These are phyloP conservation scores for Euphorbia peplus DNA, from an alignment of 345 rosid species.

Conservation along the genomic window DNA sequence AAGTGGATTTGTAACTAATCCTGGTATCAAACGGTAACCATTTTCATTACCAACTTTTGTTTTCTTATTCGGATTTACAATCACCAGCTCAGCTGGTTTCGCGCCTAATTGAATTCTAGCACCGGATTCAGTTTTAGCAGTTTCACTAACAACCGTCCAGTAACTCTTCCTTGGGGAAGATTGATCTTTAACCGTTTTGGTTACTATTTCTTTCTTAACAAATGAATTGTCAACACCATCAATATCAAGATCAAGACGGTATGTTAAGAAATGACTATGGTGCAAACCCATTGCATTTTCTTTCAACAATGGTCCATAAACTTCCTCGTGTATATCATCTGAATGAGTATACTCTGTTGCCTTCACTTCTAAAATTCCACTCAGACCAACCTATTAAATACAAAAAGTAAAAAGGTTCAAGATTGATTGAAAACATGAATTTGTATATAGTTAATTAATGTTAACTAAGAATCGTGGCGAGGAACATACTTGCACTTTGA, in stretches of 20 bases:
- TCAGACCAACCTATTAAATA: conserved; percentile 39
- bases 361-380: conserved; percentile 30
- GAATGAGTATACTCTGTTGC: conserved; percentile 7
- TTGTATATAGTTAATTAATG: neutral
- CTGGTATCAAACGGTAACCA: conserved; percentile 49
- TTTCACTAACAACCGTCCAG: conserved; percentile 43
- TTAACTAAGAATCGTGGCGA: neutral
- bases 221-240: conserved; percentile 48
- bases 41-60: conserved; percentile 41
- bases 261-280: conserved; percentile 56
- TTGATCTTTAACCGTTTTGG: conserved; percentile 17
- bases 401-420: neutral
- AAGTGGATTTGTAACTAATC: conserved; percentile 22
- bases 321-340: conserved; percentile 5
- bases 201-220: conserved; percentile 36
- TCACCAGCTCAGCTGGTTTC: conserved; percentile 25
- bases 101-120: conserved; percentile 33
- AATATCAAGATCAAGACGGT: conserved; percentile 50
- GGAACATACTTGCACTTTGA: conserved; percentile 26
- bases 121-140: conserved; percentile 43
- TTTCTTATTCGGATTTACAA: conserved; percentile 44
- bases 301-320: conserved; percentile 2
- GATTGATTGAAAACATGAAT: neutral
- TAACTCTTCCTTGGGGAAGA: conserved; percentile 47
- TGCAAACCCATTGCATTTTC: conserved; percentile 34